Base-by-base conservation (phyloP, 441 rosid genomes). In the Pelargonium citronellum region DNA sequence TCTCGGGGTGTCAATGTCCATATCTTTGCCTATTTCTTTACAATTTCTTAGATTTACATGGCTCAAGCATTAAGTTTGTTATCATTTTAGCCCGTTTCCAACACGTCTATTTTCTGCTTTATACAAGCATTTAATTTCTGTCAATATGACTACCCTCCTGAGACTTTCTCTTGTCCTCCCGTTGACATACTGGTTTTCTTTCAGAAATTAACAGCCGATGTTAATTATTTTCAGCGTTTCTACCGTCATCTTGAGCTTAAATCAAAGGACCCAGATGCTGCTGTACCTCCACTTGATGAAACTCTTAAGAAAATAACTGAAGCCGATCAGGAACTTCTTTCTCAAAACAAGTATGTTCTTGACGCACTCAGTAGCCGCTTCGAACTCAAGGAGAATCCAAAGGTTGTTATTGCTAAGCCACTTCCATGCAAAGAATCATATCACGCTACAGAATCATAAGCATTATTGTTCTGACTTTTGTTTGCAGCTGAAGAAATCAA, bases 341-440 rank as follows among this genome's bases (percentile, higher is more conserved):
- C 83, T 63, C 77, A 70, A 71, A 87, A 79, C 70, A 86, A 83
- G 78, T 71, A 80, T 67, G 79, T 78, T 39, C 64, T 89, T 66
- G 91, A 86, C 39, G 57, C 79, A 19, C 77, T 95, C 27, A 55
- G 71, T 64, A 79, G 79, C 71, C 81, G 80, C 78, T 89, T 92
- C 81, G 91, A 90, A 79, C 79, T 89, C 75, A 92, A 84, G 83
- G 86, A 85, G 80, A 92, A 90, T 67, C 91, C 92, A 43, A 90
- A 84, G 97, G 99, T 95, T 51, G 69, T 64, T 67, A 57, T 66
- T 72, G 0, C 2, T 19, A 13, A 24, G 64, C 27, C 6, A 12
- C 71, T 62, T 60, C 11, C 2, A 13, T 24, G 68, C 19, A 39
- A 68, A 67, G 37, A 68, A 15, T 60, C 66, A 19, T 8, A 19